Evolutionary conservation across 345 rosid species (phyloP).

Genomic region (Murraya paniculata): DNA sequence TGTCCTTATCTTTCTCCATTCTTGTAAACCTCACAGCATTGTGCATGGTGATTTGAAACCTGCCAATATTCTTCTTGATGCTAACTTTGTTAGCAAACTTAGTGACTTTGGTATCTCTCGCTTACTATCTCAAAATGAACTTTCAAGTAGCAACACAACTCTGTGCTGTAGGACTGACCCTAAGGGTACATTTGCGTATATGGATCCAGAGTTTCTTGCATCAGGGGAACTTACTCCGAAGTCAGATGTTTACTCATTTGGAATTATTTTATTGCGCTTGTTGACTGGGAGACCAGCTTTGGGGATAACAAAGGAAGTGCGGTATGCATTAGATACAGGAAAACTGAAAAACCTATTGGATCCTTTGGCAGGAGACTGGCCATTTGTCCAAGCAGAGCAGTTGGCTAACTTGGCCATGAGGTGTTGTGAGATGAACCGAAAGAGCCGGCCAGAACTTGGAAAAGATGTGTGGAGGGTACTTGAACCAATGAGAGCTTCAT

Average conservation of each 20-base stretch:
- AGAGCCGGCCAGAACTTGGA: conserved; percentile 73
- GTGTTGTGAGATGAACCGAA: conserved; percentile 69
- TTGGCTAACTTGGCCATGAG: conserved; percentile 74
- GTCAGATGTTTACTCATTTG: conserved; percentile 90
- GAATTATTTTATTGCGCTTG: conserved; percentile 66
- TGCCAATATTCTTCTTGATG: conserved; percentile 75
- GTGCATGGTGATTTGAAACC: conserved; percentile 94
- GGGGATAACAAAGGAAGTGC: conserved; percentile 69
- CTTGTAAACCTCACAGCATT: conserved; percentile 68
- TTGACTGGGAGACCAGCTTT: conserved; percentile 70
- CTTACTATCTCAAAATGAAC: conserved; percentile 29
- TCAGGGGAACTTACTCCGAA: conserved; percentile 76
- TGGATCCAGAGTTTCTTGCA: conserved; percentile 77
- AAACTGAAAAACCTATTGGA: conserved; percentile 60
- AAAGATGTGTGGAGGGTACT: conserved; percentile 84
- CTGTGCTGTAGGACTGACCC: conserved; percentile 49
- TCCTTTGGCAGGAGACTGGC: conserved; percentile 97
- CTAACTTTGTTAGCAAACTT: conserved; percentile 72
- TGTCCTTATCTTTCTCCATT: conserved; percentile 83
- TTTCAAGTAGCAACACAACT: conserved; percentile 36
- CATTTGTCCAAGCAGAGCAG: conserved; percentile 82
- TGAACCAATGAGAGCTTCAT: conserved; percentile 85
- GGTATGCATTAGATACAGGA: conserved; percentile 56
- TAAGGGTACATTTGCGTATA: conserved; percentile 66
- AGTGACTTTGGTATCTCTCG: conserved; percentile 86